phyloP scores from a whole-genome alignment of 2,329 filamentous ascomycete species.

The Byssochlamys sp. region DNA sequence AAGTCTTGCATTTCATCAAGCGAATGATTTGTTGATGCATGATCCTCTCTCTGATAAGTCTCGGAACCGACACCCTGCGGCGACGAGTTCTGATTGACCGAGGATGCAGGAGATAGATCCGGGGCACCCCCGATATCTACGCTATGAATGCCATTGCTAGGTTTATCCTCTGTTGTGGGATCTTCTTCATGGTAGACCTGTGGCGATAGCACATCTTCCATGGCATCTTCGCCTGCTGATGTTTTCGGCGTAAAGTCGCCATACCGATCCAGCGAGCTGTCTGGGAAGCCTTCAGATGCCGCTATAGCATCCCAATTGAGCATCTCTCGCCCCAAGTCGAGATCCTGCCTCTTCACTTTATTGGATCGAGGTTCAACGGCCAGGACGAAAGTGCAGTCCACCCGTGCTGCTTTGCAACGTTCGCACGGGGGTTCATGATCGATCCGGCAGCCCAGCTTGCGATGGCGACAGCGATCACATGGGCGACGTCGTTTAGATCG shows the following conservation, averaged over 20 bases:
- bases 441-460: constrained; percentile 19
- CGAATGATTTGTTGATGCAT: neutral
- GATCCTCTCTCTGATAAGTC: neutral
- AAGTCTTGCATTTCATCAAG: constrained; percentile 13
- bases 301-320: constrained; percentile 4
- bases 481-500: constrained; percentile 25
- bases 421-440: constrained; percentile 12
- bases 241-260: neutral
- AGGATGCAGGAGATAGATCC: constrained; percentile 8
- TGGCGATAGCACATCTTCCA: neutral
- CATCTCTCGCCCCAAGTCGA: constrained; percentile 3
- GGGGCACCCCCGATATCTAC: constrained; percentile 10
- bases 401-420: constrained; percentile 15
- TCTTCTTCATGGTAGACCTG: constrained; percentile 1
- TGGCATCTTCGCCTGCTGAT: neutral
- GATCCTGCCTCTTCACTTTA: constrained; percentile 11
- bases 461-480: constrained; percentile 23
- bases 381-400: constrained; percentile 17
- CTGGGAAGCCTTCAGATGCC: neutral
- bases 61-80: neutral
- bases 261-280: neutral
- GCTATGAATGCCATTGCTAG: constrained; percentile 5
- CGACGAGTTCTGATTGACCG: constrained; percentile 11
- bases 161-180: constrained; percentile 3
- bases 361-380: constrained; percentile 7